Conservation (phyloP, 306 rosid species). For the Acacia crassicarpa region DNA sequence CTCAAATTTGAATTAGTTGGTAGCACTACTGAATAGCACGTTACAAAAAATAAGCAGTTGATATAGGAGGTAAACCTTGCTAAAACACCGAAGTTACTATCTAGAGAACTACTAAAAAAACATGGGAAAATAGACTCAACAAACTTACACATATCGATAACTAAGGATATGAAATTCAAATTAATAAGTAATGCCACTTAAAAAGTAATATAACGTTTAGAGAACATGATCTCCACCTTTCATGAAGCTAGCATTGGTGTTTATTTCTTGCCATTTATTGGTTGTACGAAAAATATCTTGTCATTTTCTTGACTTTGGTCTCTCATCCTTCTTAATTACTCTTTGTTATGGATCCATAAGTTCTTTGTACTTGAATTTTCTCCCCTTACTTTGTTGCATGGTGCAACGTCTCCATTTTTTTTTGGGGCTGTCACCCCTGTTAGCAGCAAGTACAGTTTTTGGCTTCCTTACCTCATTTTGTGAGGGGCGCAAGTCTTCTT, state of each 20-base stretch:
- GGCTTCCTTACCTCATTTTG: too few relatives aligned
- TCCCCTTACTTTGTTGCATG: too few relatives aligned
- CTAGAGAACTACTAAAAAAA: not conserved
- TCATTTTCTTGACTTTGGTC: not conserved
- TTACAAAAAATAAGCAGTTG: not conserved
- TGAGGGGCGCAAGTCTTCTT: too few relatives aligned
- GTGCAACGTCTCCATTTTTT: too few relatives aligned
- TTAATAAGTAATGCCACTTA: not conserved
- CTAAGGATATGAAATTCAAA: not conserved
- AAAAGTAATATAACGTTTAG: not conserved
- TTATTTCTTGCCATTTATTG: not conserved
- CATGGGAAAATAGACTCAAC: not conserved
- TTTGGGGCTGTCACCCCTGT: too few relatives aligned
- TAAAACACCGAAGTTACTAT: not conserved
- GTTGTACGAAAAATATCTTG: not conserved
- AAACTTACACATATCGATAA: not conserved
- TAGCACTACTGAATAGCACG: not conserved
- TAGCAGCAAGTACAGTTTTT: too few relatives aligned
- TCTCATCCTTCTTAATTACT: not conserved
- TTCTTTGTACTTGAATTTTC: not conserved
- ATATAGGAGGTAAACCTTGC: not conserved
- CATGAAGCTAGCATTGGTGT: not conserved
- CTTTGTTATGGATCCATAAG: not conserved
- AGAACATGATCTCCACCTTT: not conserved
- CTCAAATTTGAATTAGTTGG: not conserved